Percentiles rank a stretch among this genome's conserved stretches.
phyloP scores from a whole-genome alignment of 306 rosid species.

The Prinsepia uniflora region DNA sequence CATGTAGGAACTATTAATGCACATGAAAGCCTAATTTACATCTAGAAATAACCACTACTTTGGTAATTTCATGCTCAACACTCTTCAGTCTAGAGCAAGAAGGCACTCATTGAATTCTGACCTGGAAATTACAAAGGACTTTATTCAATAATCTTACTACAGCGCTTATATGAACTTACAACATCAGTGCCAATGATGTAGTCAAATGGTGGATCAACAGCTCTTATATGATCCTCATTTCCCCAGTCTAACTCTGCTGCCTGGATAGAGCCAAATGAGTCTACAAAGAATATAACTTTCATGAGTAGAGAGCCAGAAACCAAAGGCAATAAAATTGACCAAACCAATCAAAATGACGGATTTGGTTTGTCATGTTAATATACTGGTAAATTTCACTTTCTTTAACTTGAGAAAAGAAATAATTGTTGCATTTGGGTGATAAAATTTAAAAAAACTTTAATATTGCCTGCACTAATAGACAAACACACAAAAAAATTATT shows the following conservation, averaged over 20 bases:
- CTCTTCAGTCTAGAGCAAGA: too few relatives aligned
- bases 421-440: neutral
- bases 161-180: slow-evolving; percentile 38
- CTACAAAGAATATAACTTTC: slow-evolving; percentile 39
- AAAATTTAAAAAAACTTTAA: neutral
- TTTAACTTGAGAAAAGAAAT: neutral
- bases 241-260: slow-evolving; percentile 91
- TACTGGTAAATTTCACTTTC: neutral
- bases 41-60: too few relatives aligned
- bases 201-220: slow-evolving; percentile 85
- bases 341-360: neutral
- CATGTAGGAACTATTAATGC: too few relatives aligned
- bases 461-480: neutral
- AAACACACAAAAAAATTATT: neutral
- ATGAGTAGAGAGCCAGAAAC: neutral
- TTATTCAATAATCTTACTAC: too few relatives aligned
- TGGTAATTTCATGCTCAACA: too few relatives aligned
- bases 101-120: too few relatives aligned
- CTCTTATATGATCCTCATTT: slow-evolving; percentile 65
- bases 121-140: too few relatives aligned
- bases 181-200: slow-evolving; percentile 88
- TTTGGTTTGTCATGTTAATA: neutral
- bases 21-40: too few relatives aligned
- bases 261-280: slow-evolving; percentile 74
- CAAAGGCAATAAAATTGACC: neutral